phyloP scores from a whole-genome alignment of 2,329 filamentous ascomycete genomes.

The Cadophora gregata region DNA sequence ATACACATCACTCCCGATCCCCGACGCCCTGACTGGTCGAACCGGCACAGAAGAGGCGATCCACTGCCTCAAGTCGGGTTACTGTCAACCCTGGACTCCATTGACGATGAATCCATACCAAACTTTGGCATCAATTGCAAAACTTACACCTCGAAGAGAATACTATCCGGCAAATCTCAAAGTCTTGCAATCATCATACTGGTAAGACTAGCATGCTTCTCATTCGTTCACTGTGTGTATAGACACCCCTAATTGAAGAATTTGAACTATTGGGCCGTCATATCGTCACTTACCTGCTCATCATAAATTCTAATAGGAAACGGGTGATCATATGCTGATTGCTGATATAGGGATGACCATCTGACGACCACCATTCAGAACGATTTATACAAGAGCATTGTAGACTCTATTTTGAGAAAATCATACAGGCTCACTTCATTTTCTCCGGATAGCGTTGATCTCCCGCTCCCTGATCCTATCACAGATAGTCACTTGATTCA shows the following conservation, averaged over 20 bases:
- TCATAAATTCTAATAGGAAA: too few species aligned
- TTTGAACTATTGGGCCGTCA: too few species aligned
- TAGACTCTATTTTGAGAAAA: conserved; percentile 29
- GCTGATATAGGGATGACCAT: not conserved
- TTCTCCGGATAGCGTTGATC: conserved; percentile 1
- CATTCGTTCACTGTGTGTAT: too few species aligned
- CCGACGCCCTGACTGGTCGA: conserved; percentile 61
- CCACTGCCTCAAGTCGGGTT: conserved; percentile 54
- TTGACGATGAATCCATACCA: conserved; percentile 8
- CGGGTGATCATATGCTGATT: not conserved
- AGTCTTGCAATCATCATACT: conserved; percentile 51
- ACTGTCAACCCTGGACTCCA: conserved; percentile 45
- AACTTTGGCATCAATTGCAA: conserved; percentile 25
- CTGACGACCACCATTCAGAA: conserved; percentile 51
- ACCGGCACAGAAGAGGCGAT: conserved; percentile 68
- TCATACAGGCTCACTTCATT: conserved; percentile 28
- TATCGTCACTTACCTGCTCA: too few species aligned
- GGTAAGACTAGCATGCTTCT: conserved; percentile 44
- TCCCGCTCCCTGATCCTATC: conserved; percentile 6
- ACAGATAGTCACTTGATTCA: conserved; percentile 24
- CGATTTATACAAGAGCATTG: conserved; percentile 37
- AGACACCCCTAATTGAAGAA: too few species aligned
- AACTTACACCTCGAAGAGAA: conserved; percentile 43
- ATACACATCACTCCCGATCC: conserved; percentile 61
- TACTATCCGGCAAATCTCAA: conserved; percentile 52